Percentiles rank a stretch among this genome's conserved stretches.
These are phyloP conservation scores for Hyaloscypha hepaticicola DNA, from an alignment of 495 filamentous ascomycete genomes.

Conservation along the genomic window DNA sequence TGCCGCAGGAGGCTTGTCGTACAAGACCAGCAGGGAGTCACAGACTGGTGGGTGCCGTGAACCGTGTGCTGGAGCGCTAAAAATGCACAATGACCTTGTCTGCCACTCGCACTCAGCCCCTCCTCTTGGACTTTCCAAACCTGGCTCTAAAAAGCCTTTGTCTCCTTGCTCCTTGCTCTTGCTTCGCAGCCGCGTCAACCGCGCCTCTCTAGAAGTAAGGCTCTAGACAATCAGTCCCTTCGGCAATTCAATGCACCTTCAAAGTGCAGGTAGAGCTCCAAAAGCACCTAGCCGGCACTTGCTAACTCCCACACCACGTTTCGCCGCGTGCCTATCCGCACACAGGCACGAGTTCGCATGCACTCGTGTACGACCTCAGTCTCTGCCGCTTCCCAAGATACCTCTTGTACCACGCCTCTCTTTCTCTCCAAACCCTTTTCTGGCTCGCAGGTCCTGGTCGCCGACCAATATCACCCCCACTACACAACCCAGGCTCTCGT, in stretches of 20 bases:
- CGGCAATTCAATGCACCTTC: constrained; percentile 9
- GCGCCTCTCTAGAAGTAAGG: background rate
- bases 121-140: background rate
- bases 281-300: constrained; percentile 24
- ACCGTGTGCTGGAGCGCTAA: constrained; percentile 8
- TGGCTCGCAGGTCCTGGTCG: constrained; percentile 10
- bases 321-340: constrained; percentile 29
- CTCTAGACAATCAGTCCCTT: background rate
- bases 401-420: background rate
- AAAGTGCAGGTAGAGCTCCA: background rate
- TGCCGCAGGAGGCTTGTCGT: constrained; percentile 27
- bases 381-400: constrained; percentile 3
- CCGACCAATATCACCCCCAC: constrained; percentile 16
- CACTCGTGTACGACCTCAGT: constrained; percentile 2
- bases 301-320: constrained; percentile 25
- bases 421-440: background rate
- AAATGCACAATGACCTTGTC: constrained; percentile 24
- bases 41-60: constrained; percentile 19
- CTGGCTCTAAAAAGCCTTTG: background rate
- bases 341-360: constrained; percentile 33
- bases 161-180: background rate
- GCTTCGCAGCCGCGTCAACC: constrained; percentile 8
- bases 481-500: background rate
- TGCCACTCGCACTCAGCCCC: constrained; percentile 7
- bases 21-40: constrained; percentile 19